Evolutionary conservation across 2,329 filamentous ascomycete genomes (phyloP), one percentile per base, ranked within the genome.

Genomic region (Escovopsis sp.): DNA sequence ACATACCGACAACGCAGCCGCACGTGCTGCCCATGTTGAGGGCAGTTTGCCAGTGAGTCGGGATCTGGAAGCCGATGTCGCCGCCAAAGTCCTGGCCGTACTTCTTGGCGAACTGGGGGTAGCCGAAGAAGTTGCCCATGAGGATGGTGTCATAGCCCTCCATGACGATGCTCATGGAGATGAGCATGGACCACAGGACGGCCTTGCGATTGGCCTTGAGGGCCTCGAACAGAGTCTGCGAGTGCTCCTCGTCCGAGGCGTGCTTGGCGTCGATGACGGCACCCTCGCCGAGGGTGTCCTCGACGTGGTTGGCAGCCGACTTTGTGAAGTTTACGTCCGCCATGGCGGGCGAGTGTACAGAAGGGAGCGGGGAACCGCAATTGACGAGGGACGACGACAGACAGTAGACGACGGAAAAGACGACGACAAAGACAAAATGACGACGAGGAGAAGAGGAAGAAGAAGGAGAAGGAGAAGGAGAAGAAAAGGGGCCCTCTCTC

Each of bases 31-130:
- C 67, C 24, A 67, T 67, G n/a, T 57, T 56, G 2, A 75, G 52
- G 0, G 61, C 68, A 3, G 67, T 61, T 48, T 73, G 69, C 72
- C 72, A 75, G 1, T 62, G 48, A 0, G 66, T 63, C 0, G 64
- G 57, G 16, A 75, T 55, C 44, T 71, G 55, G 34, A 56, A 57
- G 13, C 38, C 42, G 11, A 33, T 37, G 10, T 10, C 30, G 2
- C 39, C 41, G 7, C 48, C 47, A 2, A 45, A 41, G 3, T 41
- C 39, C 6, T 31, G 35, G 24, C 42, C 42, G 5, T 41, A 44
- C 14, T 44, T 44, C 14, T 42, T 41, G 4, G 34, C 35, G n/a
- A 45, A 38, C 15, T 39, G 11, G 15, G 55, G 61, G 39, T 58
- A 61, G 4, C 53, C 59, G 37, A 57, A 64, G 41, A 64, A 62